phyloP scores from a whole-genome alignment of 2,329 filamentous ascomycete genomes.

The Cladosporium sp. region DNA sequence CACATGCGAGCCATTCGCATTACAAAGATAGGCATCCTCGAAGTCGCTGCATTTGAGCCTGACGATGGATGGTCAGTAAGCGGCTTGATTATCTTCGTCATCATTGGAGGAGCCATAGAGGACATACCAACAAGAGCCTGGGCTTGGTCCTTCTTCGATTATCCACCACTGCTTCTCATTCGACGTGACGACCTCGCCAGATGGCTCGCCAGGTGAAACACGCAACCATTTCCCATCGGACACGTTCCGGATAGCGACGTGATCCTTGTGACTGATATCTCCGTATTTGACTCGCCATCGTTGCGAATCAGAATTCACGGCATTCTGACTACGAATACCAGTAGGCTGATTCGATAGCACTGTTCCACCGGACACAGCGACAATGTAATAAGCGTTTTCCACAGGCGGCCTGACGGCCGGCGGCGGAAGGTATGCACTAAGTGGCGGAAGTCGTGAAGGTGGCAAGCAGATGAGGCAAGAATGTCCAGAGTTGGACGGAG shows the following conservation, averaged over 20 bases:
- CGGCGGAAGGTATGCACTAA: neutral
- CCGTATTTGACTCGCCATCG: slow-evolving; percentile 7
- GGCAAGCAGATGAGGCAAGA: neutral
- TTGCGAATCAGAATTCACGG: neutral
- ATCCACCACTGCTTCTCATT: slow-evolving; percentile 9
- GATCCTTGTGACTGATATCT: neutral
- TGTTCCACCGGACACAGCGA: neutral
- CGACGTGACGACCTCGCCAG: neutral
- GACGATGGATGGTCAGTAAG: neutral
- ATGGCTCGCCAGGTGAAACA: neutral
- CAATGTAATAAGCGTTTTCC: slow-evolving; percentile 2
- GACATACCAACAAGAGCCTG: slow-evolving; percentile 4
- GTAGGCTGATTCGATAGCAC: neutral
- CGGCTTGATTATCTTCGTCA: no score
- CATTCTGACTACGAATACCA: neutral
- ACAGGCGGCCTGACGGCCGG: neutral
- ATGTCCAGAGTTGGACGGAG: no score
- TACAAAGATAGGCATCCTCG: slow-evolving; percentile 5
- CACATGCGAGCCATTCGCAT: neutral
- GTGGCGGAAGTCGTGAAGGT: neutral
- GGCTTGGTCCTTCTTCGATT: neutral
- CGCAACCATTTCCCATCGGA: slow-evolving; percentile 5
- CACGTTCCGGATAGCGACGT: neutral
- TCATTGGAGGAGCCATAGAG: no score
- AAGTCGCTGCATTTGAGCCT: neutral